Conservation (phyloP, 1,284 basidiomycete genomes). For the Mycena citricolor region DNA sequence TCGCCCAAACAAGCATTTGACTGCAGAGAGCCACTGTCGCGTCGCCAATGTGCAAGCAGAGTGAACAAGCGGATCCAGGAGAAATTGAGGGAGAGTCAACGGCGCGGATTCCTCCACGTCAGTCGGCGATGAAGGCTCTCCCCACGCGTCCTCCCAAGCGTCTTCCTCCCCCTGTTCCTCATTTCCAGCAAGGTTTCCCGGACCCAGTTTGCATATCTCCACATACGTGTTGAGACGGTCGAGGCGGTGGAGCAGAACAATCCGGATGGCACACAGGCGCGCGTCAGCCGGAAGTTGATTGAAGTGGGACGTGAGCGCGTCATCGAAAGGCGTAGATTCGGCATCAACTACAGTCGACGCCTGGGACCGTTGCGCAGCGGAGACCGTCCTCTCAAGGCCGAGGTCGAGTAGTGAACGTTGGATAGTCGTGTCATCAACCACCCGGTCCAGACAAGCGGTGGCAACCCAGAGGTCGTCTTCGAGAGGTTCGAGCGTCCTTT, state of each 20-base stretch:
- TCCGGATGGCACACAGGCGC: slow-evolving; percentile 61
- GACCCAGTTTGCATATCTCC: slow-evolving; percentile 50
- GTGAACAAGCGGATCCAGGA: slow-evolving; percentile 56
- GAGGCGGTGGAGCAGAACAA: slow-evolving; percentile 57
- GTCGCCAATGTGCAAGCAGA: slow-evolving; percentile 69
- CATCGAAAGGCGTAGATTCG: slow-evolving; percentile 27
- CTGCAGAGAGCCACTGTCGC: slow-evolving; percentile 53
- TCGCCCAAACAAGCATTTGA: slow-evolving; percentile 57
- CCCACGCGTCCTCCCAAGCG: slow-evolving; percentile 67
- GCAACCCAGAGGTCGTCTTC: slow-evolving; percentile 72
- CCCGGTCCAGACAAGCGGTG: slow-evolving; percentile 68
- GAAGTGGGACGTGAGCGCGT: slow-evolving; percentile 51
- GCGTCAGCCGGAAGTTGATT: slow-evolving; percentile 53
- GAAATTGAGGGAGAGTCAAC: slow-evolving; percentile 62
- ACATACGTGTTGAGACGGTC: slow-evolving; percentile 69
- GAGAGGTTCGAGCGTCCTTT: slow-evolving; percentile 48
- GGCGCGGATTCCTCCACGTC: slow-evolving; percentile 33
- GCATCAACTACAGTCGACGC: slow-evolving; percentile 24
- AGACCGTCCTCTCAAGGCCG: slow-evolving; percentile 58
- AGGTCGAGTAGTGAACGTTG: slow-evolving; percentile 60
- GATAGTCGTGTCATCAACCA: slow-evolving; percentile 55
- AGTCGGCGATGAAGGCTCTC: slow-evolving; percentile 30
- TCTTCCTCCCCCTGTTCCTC: slow-evolving; percentile 77
- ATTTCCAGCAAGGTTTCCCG: slow-evolving; percentile 30
- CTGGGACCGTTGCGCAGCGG: slow-evolving; percentile 47